Percentiles rank a stretch among this genome's conserved stretches.
These are phyloP conservation scores for Trametes cubensis DNA, from an alignment of 768 basidiomycete genomes.

Conservation along the genomic window DNA sequence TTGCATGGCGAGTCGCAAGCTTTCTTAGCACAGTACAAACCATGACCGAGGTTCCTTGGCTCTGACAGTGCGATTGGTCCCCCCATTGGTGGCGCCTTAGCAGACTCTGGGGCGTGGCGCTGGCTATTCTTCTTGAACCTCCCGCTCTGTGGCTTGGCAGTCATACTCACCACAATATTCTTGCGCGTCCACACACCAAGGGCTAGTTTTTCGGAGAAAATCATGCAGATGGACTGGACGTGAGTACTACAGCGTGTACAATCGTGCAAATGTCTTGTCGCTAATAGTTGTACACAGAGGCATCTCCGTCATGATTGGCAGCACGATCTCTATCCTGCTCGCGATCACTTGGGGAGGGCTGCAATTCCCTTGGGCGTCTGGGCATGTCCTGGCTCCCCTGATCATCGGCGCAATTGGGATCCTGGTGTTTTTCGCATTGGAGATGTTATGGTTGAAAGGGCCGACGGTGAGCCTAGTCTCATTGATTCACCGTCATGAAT, in stretches of 20 bases:
- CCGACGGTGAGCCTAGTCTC: conserved; percentile 25
- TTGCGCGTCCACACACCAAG: conserved; percentile 28
- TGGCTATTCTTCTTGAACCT: conserved; percentile 22
- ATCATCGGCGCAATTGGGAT: conserved; percentile 38
- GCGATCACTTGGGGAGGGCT: conserved; percentile 39
- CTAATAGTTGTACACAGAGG: conserved; percentile 27
- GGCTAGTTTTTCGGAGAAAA: conserved; percentile 31
- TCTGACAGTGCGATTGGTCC: conserved; percentile 31
- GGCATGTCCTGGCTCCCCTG: conserved; percentile 39
- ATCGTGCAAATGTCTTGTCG: conserved; percentile 25
- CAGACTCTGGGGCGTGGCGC: conserved; percentile 2
- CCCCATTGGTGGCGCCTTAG: conserved; percentile 32
- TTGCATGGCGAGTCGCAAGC: conserved; percentile 1
- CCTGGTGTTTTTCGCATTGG: conserved; percentile 35
- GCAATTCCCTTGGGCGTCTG: conserved; percentile 38
- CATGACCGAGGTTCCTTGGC: background rate
- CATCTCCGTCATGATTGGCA: conserved; percentile 26
- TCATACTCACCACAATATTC: conserved; percentile 1
- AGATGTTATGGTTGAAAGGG: conserved; percentile 29
- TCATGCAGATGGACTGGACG: conserved; percentile 41
- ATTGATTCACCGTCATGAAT: too few species aligned
- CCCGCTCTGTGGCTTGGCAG: conserved; percentile 18
- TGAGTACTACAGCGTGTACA: conserved; percentile 23
- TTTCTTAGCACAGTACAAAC: background rate
- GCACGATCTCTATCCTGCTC: conserved; percentile 21